Percentiles rank a stretch among this genome's conserved stretches.
Evolutionary conservation across 306 rosid species (phyloP).

Genomic region (Dalbergia cochinchinensis): DNA sequence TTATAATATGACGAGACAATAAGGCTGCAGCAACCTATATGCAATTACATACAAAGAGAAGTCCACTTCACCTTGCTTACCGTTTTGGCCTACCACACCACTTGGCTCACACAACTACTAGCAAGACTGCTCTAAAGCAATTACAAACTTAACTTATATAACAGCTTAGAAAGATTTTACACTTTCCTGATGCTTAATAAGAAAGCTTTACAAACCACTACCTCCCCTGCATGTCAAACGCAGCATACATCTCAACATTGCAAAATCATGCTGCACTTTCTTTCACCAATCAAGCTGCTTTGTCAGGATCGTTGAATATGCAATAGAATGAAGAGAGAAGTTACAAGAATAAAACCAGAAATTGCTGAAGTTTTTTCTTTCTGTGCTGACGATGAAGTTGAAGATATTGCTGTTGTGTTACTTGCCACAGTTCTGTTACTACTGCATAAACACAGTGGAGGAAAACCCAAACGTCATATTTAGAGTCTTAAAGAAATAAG

Average conservation of each 20-base stretch:
- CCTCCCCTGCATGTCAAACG: slow-evolving; percentile 36
- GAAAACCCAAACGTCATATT: slow-evolving; percentile 43
- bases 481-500: not conserved
- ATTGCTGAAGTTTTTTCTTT: slow-evolving; percentile 49
- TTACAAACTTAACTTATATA: slow-evolving; percentile 22
- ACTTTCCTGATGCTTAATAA: slow-evolving; percentile 40
- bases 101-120: slow-evolving; percentile 53
- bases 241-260: slow-evolving; percentile 47
- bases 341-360: slow-evolving; percentile 51
- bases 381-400: slow-evolving; percentile 64
- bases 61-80: slow-evolving; percentile 15
- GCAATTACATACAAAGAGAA: slow-evolving; percentile 32
- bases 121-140: slow-evolving; percentile 42
- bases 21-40: slow-evolving; percentile 18
- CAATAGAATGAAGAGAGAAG: slow-evolving; percentile 42
- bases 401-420: slow-evolving; percentile 78
- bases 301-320: slow-evolving; percentile 48
- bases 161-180: slow-evolving; percentile 41
- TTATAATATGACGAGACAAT: not conserved
- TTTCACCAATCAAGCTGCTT: slow-evolving; percentile 35
- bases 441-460: slow-evolving; percentile 51
- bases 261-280: slow-evolving; percentile 52
- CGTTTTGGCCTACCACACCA: slow-evolving; percentile 38
- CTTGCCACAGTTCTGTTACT: slow-evolving; percentile 70
- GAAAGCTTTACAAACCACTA: slow-evolving; percentile 30